Base-by-base conservation (phyloP, 192 early-diverging fungal genomes). In the Cetraspora pellucida region DNA sequence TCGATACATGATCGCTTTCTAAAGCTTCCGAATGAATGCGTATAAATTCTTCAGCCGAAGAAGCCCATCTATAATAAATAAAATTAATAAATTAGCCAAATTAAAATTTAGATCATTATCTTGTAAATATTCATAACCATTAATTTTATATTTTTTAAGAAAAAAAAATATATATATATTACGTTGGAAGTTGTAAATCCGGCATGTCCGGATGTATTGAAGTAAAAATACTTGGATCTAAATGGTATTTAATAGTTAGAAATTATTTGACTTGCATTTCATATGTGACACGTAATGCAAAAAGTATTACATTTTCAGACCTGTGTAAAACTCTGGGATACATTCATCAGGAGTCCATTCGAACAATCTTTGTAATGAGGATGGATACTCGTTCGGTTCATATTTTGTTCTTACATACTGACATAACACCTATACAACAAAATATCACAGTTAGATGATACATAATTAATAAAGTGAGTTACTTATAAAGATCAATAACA, bases 41-140 rank as follows among this genome's bases (percentile, higher is more conserved):
- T 49, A 98, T 87, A 81, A 98, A 98, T 50, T 94, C 93, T 57
- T 90, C 91, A 0, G 91, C 87, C 0, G 89, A 87, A 4, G 82
- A 72, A 21, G 94, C 94, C 95, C 94, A 97, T n/a, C 81, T 49
- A 10, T 57, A 64, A 54, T 74, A 2, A 73, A 65, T 19, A 31
- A 23, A 17, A 23, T 43, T 52, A 75, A 72, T 73, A 78, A 82
- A 31, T 63, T 63, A 54, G 19, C 5, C 19, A 54, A 13, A 54
- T 19, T 19, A 19, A 54, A 9, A 54, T 54, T 54, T 16, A 19
- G 16, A 54, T 0, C 13, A 54, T 54, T 54, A 54, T 54, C 19
- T 54, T 54, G 13, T 13, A 19, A 52, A 52, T 37, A 37, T 37
- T 37, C 7, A 37, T 2, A 37, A 1, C 37, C 55, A n/a, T 23